Conservation (phyloP, 352 stramenopile genomes). For the Phytophthora hybrid region DNA sequence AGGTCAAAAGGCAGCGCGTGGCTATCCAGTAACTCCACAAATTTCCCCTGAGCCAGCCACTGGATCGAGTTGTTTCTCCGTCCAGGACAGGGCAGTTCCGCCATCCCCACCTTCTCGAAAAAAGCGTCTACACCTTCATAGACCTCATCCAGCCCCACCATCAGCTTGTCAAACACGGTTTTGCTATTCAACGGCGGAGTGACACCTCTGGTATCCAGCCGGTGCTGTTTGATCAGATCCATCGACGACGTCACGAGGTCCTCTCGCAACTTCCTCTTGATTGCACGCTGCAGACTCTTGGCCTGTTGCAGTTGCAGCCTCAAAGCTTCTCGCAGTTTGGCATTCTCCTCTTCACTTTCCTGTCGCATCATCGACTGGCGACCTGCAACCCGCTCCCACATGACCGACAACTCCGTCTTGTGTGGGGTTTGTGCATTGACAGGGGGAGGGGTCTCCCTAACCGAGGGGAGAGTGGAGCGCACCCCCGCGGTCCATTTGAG, state of each 20-base stretch:
- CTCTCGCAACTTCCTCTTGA: constrained; percentile 32
- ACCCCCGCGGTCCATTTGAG: constrained; percentile 33
- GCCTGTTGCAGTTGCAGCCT: constrained; percentile 30
- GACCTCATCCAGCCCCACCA: constrained; percentile 21
- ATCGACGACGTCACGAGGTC: constrained; percentile 23
- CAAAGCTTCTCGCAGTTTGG: constrained; percentile 17
- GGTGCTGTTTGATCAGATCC: constrained; percentile 16
- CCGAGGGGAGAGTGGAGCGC: constrained; percentile 27
- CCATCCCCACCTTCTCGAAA: constrained; percentile 18
- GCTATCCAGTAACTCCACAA: constrained; percentile 32
- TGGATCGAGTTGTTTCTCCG: constrained; percentile 21
- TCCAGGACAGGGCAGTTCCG: constrained; percentile 19
- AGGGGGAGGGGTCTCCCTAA: background rate
- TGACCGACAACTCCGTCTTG: constrained; percentile 20
- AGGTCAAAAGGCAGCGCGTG: constrained; percentile 30
- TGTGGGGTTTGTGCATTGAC: background rate
- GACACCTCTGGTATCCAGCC: constrained; percentile 23
- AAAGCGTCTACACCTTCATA: constrained; percentile 22
- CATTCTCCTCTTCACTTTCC: constrained; percentile 29
- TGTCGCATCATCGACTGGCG: constrained; percentile 27
- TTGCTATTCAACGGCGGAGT: constrained; percentile 29
- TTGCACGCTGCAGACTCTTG: constrained; percentile 28
- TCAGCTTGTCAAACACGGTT: constrained; percentile 24
- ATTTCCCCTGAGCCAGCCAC: background rate
- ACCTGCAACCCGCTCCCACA: constrained; percentile 34